Evolutionary conservation across 495 filamentous ascomycete genomes (phyloP), one percentile per base, ranked within the genome.

Genomic region (Oidiodendron maius): DNA sequence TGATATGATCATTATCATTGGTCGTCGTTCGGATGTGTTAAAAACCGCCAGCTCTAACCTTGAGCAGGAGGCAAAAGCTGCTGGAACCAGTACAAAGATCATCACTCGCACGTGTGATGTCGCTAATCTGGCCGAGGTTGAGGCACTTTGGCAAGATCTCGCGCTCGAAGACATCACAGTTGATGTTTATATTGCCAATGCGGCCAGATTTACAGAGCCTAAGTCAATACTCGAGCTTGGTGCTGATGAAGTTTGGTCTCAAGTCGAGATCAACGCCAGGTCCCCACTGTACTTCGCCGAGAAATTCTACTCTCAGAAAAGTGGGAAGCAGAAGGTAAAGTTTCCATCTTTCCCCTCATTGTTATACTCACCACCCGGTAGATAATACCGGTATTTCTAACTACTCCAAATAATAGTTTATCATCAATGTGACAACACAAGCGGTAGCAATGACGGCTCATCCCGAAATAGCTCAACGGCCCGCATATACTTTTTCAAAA

Each of bases 251-350:
- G 79, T 71, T 69, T 76, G 68, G 67, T 46, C 55, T 8, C 57
- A 63, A 1, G 71, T 56, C 60, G 63, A 68, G 21, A 62, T 74
- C 48, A 80, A 78, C 43, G 36, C 76, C 13, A 64, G 64, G 13
- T 52, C 55, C 13, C 54, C 60, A 26, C 26, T 71, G 6, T 60
- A 69, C 22, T 51, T 64, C n/a, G 52, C 64, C 6, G 55, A 67
- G 47, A 42, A 56, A 0, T 64, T 71, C 21, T 61, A 58, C 41
- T 48, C 63, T 20, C 65, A 69, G 44, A 26, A 36, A 22, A 40
- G 43, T 23, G 37, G 50, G 13, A 50, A 41, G 12, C 28, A 28
- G 42, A 37, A 44, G n/a, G n/a, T n/a, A n/a, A n/a, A n/a, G n/a
- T n/a, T n/a, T n/a, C n/a, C n/a, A n/a, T n/a, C n/a, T n/a, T n/a